Evolutionary conservation across 352 stramenopile species (phyloP).

Genomic region (Pythium brachiatum): DNA sequence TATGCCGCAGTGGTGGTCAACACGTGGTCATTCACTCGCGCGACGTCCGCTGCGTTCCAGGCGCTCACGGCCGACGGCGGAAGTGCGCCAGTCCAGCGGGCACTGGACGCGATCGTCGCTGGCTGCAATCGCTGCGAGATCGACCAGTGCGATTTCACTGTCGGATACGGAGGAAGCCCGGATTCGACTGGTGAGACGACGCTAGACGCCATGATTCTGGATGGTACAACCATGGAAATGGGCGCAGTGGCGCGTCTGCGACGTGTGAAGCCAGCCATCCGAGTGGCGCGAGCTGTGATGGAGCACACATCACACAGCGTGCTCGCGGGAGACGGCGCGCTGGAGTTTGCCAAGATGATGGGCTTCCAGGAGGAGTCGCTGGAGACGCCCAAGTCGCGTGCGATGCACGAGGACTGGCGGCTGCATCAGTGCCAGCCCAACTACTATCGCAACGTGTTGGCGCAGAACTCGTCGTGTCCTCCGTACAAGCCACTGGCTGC

Average conservation of each 20-base stretch:
- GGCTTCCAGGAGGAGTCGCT: constrained; percentile 79
- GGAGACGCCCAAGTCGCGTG: constrained; percentile 54
- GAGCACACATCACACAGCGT: constrained; percentile 88
- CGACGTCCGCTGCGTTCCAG: constrained; percentile 63
- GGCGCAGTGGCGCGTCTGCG: constrained; percentile 80
- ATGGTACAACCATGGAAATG: constrained; percentile 82
- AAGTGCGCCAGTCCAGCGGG: constrained; percentile 6
- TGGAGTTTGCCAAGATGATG: constrained; percentile 90
- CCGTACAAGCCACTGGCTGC: constrained; percentile 61
- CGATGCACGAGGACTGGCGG: constrained; percentile 58
- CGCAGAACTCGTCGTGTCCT: constrained; percentile 68
- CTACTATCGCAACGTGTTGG: constrained; percentile 81
- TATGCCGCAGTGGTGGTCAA: constrained; percentile 67
- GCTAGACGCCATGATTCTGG: constrained; percentile 91
- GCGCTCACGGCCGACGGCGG: constrained; percentile 25
- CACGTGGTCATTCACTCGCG: constrained; percentile 79
- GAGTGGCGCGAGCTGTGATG: constrained; percentile 84
- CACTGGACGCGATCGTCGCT: constrained; percentile 61
- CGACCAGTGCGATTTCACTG: constrained; percentile 87
- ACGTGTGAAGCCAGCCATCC: constrained; percentile 79
- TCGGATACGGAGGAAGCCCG: constrained; percentile 87
- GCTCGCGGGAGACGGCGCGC: constrained; percentile 80
- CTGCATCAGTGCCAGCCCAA: constrained; percentile 83
- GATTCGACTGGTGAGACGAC: constrained; percentile 87
- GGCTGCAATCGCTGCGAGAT: constrained; percentile 81